Evolutionary conservation across 2,329 filamentous ascomycete genomes (phyloP).

Genomic region (Colletotrichum caudatum): DNA sequence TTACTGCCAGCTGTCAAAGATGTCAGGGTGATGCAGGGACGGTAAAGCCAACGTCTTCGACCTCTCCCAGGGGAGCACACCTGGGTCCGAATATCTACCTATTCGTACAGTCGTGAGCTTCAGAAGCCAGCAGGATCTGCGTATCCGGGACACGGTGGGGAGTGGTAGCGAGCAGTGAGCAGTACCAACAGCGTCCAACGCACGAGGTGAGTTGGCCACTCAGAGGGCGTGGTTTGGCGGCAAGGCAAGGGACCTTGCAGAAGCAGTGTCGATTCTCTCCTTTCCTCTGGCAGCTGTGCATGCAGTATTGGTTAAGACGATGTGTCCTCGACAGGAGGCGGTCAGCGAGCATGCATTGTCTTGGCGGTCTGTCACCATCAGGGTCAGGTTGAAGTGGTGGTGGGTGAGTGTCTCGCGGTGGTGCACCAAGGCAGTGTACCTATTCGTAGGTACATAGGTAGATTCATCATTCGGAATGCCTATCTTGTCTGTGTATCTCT

Average conservation of each 20-base stretch:
- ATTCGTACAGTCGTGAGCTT: constrained; percentile 1
- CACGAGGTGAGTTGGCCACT: constrained; percentile 15
- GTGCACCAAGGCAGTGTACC: constrained; percentile 2
- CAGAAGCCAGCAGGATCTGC: constrained; percentile 21
- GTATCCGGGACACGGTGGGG: constrained; percentile 8
- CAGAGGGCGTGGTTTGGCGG: constrained; percentile 17
- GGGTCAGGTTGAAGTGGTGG: constrained; percentile 14
- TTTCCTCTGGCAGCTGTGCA: not conserved
- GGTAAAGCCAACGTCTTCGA: not conserved
- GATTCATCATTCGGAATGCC: constrained; percentile 31
- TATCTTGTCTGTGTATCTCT: not conserved
- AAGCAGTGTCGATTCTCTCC: constrained; percentile 11
- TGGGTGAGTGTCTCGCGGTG: constrained; percentile 20
- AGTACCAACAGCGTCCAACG: constrained; percentile 10
- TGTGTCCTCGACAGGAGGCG: constrained; percentile 23
- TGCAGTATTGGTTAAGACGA: constrained; percentile 5
- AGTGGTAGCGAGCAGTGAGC: constrained; percentile 2
- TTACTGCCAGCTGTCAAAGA: not conserved
- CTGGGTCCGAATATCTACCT: not conserved
- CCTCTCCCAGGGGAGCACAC: not conserved
- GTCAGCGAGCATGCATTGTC: constrained; percentile 27
- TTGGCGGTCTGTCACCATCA: constrained; percentile 32
- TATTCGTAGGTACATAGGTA: no score
- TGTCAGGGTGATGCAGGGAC: not conserved
- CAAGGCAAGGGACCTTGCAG: constrained; percentile 27